Evolutionary conservation across 2,329 filamentous ascomycete species (phyloP), one percentile per base, ranked within the genome.

Genomic region (Aspergillus flavus): DNA sequence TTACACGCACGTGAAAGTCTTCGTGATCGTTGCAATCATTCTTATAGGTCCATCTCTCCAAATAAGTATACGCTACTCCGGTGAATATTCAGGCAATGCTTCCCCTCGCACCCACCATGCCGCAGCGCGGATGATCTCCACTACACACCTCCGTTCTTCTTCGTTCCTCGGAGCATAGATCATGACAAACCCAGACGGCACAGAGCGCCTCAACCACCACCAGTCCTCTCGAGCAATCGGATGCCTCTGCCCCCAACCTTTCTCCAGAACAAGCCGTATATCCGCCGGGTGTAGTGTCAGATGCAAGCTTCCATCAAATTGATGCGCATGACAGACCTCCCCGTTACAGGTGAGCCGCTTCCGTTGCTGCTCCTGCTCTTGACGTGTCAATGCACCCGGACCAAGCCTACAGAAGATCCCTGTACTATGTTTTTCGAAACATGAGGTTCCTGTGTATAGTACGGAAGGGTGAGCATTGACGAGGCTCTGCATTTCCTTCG

Each of bases 311-410:
- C 90, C 86, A 68, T 95, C 92, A 28, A 85, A 88, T 56, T 89
- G 86, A 77, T 96, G 93, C 12, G 92, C 87, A 75, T 96, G 93
- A 70, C 87, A 91, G 50, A 96, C 86, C 78, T 96, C 93, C n/a
- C 92, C 92, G 68, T 89, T 86, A 62, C 73, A 75, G 57, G 73
- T 75, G 45, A 65, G 61, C 21, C 67, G 72, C 43, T 59, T 60
- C 19, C 26, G 50, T 32, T 45, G 19, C 45, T 45, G 52, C 19
- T 32, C 9, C 34, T 43, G 26, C 30, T 48, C 43, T 61, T 64
- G 16, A 60, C 61, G 57, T 23, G 30, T 23, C 7, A 23, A 26
- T 12, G 34, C 52, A 23, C n/a, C 30, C 58, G 61, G 12, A 64
- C 82, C 3, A 80, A 82, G 1, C 21, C 19, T 50, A 11, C 90